phyloP scores from a whole-genome alignment of 2,329 filamentous ascomycete species.

The Massarina eburnea region DNA sequence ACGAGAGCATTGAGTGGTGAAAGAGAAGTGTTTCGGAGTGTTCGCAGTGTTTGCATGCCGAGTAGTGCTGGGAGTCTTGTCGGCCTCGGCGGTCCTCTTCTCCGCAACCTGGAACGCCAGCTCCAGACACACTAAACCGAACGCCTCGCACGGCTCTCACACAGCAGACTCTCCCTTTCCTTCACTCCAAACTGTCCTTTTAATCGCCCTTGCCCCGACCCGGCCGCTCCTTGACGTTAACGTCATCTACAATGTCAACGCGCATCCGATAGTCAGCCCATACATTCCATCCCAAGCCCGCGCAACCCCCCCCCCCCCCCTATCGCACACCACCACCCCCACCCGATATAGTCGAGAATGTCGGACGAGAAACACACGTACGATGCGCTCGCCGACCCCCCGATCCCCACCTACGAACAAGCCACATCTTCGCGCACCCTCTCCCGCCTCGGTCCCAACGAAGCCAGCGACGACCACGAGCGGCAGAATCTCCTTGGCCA shows the following conservation, averaged over 20 bases:
- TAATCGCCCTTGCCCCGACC: not conserved
- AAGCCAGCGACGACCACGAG: slow-evolving; percentile 71
- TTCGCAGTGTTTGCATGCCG: not conserved
- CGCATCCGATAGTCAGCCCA: slow-evolving; percentile 21
- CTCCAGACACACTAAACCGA: slow-evolving; percentile 8
- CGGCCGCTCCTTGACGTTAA: slow-evolving; percentile 17
- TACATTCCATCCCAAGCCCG: not conserved
- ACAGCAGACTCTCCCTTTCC: not conserved
- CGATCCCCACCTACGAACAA: slow-evolving; percentile 84
- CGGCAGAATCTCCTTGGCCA: slow-evolving; percentile 72
- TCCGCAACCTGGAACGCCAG: slow-evolving; percentile 10
- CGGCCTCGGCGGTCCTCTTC: slow-evolving; percentile 7
- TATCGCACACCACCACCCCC: slow-evolving; percentile 6
- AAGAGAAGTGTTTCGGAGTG: slow-evolving; percentile 5
- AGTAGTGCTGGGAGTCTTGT: not conserved
- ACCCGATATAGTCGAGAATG: slow-evolving; percentile 27
- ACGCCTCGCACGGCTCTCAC: slow-evolving; percentile 2
- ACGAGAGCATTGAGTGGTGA: slow-evolving; percentile 3
- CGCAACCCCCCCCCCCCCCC: slow-evolving; percentile 10
- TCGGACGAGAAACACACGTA: slow-evolving; percentile 45
- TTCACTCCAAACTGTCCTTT: slow-evolving; percentile 2
- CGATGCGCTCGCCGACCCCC: slow-evolving; percentile 55
- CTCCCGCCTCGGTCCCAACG: slow-evolving; percentile 57
- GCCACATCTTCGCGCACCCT: slow-evolving; percentile 63
- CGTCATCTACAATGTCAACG: slow-evolving; percentile 28